phyloP scores from a whole-genome alignment of 2,329 filamentous ascomycete species.

The Fusarium xyrophilum region DNA sequence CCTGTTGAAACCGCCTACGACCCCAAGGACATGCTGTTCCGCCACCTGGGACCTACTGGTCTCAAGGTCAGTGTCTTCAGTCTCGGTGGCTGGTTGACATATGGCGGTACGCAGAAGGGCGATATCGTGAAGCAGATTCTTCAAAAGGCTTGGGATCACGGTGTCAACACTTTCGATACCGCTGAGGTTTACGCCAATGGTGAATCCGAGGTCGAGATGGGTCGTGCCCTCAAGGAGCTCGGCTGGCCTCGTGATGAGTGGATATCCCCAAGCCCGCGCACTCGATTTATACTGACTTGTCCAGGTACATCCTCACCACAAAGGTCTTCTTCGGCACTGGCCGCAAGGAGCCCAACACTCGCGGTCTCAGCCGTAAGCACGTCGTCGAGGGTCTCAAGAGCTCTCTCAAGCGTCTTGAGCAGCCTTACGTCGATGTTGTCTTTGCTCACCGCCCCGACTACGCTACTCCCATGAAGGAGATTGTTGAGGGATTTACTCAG shows the following conservation, averaged over 20 bases:
- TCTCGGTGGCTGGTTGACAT: slow-evolving; percentile 40
- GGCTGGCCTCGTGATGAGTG: slow-evolving; percentile 64
- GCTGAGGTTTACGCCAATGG: slow-evolving; percentile 66
- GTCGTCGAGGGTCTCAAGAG: slow-evolving; percentile 59
- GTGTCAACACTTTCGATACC: slow-evolving; percentile 68
- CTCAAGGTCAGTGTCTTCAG: slow-evolving; percentile 41
- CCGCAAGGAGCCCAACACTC: slow-evolving; percentile 58
- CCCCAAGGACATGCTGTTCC: slow-evolving; percentile 42
- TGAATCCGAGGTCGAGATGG: slow-evolving; percentile 69
- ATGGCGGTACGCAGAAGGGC: slow-evolving; percentile 64
- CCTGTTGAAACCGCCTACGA: slow-evolving; percentile 35
- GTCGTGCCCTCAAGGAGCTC: slow-evolving; percentile 63
- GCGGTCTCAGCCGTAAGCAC: slow-evolving; percentile 70
- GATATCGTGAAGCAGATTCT: slow-evolving; percentile 65
- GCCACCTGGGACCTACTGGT: slow-evolving; percentile 38
- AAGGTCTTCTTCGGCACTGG: slow-evolving; percentile 43
- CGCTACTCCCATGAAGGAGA: slow-evolving; percentile 40
- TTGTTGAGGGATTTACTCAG: slow-evolving; percentile 40
- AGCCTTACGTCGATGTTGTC: slow-evolving; percentile 40
- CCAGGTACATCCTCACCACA: slow-evolving; percentile 58
- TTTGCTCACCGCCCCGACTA: slow-evolving; percentile 39
- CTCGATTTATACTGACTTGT: background rate
- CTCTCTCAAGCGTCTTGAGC: slow-evolving; percentile 36
- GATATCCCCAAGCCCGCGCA: fast-evolving
- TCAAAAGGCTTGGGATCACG: slow-evolving; percentile 65